phyloP scores from a whole-genome alignment of 192 early-diverging fungal species.

The Umbelopsis sp. region DNA sequence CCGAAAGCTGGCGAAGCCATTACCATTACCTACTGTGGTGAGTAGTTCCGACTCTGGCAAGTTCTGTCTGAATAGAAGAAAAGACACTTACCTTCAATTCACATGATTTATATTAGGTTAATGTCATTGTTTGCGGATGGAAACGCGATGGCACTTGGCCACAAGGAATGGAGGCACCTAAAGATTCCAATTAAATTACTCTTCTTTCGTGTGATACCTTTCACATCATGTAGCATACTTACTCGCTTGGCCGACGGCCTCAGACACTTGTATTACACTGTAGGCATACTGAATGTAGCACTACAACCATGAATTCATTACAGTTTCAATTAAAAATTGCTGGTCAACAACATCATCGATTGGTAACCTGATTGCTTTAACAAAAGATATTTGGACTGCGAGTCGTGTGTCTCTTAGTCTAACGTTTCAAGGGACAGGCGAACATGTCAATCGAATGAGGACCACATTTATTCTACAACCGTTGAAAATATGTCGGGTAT shows the following conservation, averaged over 20 bases:
- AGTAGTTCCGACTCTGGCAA: slow-evolving; percentile 15
- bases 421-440: too few relatives aligned
- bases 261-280: not conserved
- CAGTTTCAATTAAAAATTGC: not conserved
- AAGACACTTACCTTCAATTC: not conserved
- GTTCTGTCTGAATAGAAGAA: not conserved
- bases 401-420: too few relatives aligned
- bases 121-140: slow-evolving; percentile 56
- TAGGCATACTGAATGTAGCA: not conserved
- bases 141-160: slow-evolving; percentile 57
- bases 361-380: not conserved
- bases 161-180: slow-evolving; percentile 40
- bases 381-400: too few relatives aligned
- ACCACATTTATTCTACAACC: too few relatives aligned
- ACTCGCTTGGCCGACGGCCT: not conserved
- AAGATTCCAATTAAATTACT: slow-evolving; percentile 15
- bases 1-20: slow-evolving; percentile 44
- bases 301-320: not conserved
- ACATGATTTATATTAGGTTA: slow-evolving; percentile 39
- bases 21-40: slow-evolving; percentile 51
- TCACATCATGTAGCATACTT: not conserved
- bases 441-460: too few relatives aligned
- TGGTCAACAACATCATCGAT: not conserved
- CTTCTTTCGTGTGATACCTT: not conserved
- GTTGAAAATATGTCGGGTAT: too few relatives aligned